These are phyloP conservation scores for Actinomucor elegans DNA, from an alignment of 371 early-diverging fungal genomes.

Conservation along the genomic window DNA sequence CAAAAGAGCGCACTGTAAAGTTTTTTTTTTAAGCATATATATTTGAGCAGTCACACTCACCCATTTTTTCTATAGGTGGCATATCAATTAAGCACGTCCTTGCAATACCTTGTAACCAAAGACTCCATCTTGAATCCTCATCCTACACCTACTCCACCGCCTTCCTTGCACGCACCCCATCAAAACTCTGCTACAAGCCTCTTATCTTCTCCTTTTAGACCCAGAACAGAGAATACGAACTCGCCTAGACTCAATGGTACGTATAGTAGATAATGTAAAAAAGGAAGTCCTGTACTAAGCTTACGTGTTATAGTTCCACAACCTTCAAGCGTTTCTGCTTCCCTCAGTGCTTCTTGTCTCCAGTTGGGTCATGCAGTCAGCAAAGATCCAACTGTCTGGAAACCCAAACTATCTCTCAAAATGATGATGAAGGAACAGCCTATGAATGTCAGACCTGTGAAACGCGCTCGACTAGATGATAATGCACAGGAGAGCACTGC, in stretches of 20 bases:
- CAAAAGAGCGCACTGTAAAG: background rate
- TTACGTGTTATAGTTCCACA: too few species aligned
- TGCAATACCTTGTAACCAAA: conserved; percentile 15
- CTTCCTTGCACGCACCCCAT: background rate
- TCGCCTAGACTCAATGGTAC: conserved; percentile 5
- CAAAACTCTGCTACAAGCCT: background rate
- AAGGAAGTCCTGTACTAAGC: too few species aligned
- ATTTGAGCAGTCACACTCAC: background rate
- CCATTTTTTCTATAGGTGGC: conserved; percentile 9
- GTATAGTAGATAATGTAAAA: too few species aligned
- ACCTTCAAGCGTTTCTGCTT: too few species aligned
- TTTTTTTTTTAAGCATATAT: too few species aligned
- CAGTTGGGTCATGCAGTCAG: background rate
- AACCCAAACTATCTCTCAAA: conserved; percentile 24
- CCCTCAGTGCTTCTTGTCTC: background rate
- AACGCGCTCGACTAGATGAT: background rate
- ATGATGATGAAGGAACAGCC: conserved; percentile 26
- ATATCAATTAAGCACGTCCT: conserved; percentile 21
- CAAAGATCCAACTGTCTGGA: conserved; percentile 15
- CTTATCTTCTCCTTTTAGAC: conserved; percentile 10
- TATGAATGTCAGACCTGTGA: background rate
- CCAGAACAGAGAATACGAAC: background rate
- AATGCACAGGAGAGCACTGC: background rate
- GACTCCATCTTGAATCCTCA: background rate
- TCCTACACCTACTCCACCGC: background rate